phyloP scores from a whole-genome alignment of 805 yeast genomes.

The Saturnispora silvae region DNA sequence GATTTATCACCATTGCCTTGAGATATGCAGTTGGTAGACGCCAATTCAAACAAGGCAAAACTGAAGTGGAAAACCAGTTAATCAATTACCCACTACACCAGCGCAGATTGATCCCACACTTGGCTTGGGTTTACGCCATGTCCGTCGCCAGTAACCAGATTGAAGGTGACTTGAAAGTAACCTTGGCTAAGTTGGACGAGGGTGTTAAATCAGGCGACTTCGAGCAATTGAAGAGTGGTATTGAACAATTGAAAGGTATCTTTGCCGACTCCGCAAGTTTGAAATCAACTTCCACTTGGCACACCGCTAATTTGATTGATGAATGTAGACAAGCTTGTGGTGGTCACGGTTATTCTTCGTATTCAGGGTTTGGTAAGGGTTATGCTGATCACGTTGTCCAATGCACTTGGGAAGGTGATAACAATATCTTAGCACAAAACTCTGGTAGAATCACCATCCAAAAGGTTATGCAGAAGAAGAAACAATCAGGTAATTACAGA shows the following conservation, averaged over 20 bases:
- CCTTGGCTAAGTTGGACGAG: conserved; percentile 43
- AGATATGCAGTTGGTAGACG: conserved; percentile 86
- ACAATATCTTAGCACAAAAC: conserved; percentile 73
- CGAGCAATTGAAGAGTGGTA: conserved; percentile 33
- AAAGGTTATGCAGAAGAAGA: conserved; percentile 28
- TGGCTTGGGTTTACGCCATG: conserved; percentile 70
- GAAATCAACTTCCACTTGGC: conserved; percentile 87
- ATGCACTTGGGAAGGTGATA: conserved; percentile 98
- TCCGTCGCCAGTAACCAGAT: conserved; percentile 61
- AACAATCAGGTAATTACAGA: conserved; percentile 32
- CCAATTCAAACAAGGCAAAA: conserved; percentile 53
- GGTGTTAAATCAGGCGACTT: conserved; percentile 41
- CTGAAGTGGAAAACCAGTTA: conserved; percentile 52
- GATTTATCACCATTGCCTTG: conserved; percentile 73
- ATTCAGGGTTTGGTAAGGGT: conserved; percentile 82
- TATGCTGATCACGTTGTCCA: conserved; percentile 94
- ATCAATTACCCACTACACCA: conserved; percentile 86
- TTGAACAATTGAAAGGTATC: conserved; percentile 59
- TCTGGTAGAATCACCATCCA: conserved; percentile 71
- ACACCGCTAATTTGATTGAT: conserved; percentile 67
- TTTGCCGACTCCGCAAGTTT: conserved; percentile 81
- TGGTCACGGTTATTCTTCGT: conserved; percentile 93
- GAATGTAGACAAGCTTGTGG: conserved; percentile 92
- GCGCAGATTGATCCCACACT: conserved; percentile 73
- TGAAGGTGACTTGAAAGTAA: conserved; percentile 37